Conservation (phyloP, 768 basidiomycete species). For the Kwoniella bestiolae region DNA sequence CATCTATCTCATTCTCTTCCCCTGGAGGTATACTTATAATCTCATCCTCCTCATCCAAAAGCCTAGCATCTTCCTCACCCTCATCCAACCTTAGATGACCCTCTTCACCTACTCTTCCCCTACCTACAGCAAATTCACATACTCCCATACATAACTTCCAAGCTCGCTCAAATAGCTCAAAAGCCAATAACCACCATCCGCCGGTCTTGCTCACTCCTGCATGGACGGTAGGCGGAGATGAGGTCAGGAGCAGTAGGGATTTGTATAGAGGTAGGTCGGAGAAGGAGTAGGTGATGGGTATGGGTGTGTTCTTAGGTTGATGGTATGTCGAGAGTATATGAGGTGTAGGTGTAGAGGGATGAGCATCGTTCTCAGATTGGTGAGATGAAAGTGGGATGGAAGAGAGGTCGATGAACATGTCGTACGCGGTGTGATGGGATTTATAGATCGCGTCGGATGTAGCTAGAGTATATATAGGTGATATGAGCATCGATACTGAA, state of each 20-base stretch:
- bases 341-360: slow-evolving; percentile 4
- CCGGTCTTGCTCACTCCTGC: slow-evolving; percentile 25
- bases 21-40: neutral
- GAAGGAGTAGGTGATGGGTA: slow-evolving; percentile 41
- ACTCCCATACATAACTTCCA: slow-evolving; percentile 54
- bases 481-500: too few species aligned
- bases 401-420: slow-evolving; percentile 54
- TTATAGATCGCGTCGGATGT: slow-evolving; percentile 54
- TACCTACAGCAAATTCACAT: slow-evolving; percentile 51
- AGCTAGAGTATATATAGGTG: too few species aligned
- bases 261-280: slow-evolving; percentile 49
- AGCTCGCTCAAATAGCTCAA: slow-evolving; percentile 37
- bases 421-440: slow-evolving; percentile 44
- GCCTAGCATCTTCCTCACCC: slow-evolving; percentile 41
- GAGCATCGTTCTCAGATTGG: neutral
- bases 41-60: slow-evolving; percentile 21
- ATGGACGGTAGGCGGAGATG: slow-evolving; percentile 29
- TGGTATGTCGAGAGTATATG: slow-evolving; percentile 12
- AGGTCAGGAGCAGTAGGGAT: slow-evolving; percentile 33
- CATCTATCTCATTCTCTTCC: slow-evolving; percentile 9
- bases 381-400: slow-evolving; percentile 14
- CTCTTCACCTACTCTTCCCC: slow-evolving; percentile 24
- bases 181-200: slow-evolving; percentile 47
- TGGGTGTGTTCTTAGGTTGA: slow-evolving; percentile 18
- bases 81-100: slow-evolving; percentile 35